A percentile compares a stretch with the other conserved stretches of the same genome.
These are phyloP conservation scores for Chenopodium berlandieri DNA, from an alignment of 148 eudicot genomes.

Conservation along the genomic window DNA sequence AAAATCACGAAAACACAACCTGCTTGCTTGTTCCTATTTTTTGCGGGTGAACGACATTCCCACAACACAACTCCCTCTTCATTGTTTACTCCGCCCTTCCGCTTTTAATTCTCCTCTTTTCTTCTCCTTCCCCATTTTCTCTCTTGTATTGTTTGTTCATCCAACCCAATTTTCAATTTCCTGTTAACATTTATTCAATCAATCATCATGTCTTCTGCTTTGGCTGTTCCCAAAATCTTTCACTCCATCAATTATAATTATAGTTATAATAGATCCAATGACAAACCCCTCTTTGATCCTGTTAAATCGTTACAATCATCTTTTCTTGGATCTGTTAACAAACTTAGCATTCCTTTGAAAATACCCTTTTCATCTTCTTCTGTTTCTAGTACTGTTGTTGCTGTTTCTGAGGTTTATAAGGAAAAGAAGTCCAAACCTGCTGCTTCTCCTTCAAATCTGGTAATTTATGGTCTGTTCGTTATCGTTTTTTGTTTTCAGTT, in stretches of 20 bases:
- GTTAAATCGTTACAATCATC: constrained; percentile 22
- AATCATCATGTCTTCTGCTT: constrained; percentile 32
- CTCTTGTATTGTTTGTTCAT: background rate
- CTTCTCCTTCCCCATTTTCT: background rate
- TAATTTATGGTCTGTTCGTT: constrained; percentile 21
- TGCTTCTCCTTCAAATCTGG: constrained; percentile 53
- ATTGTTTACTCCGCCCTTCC: constrained; percentile 38
- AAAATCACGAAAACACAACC: no score
- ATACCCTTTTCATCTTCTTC: constrained; percentile 25
- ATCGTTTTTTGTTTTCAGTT: background rate
- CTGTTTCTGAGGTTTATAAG: constrained; percentile 59
- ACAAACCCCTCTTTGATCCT: constrained; percentile 35
- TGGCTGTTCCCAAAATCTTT: constrained; percentile 39
- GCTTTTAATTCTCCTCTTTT: background rate
- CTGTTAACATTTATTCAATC: background rate
- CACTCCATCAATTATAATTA: constrained; percentile 32
- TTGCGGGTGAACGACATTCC: background rate
- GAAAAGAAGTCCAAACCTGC: constrained; percentile 47
- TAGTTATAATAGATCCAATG: constrained; percentile 39
- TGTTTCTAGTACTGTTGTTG: constrained; percentile 34
- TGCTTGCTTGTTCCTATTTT: background rate
- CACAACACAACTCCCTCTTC: constrained; percentile 4
- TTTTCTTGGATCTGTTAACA: constrained; percentile 46
- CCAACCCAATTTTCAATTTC: background rate
- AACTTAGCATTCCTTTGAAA: constrained; percentile 25